phyloP scores from a whole-genome alignment of 768 basidiomycete genomes.

The Tephrocybe sp. region DNA sequence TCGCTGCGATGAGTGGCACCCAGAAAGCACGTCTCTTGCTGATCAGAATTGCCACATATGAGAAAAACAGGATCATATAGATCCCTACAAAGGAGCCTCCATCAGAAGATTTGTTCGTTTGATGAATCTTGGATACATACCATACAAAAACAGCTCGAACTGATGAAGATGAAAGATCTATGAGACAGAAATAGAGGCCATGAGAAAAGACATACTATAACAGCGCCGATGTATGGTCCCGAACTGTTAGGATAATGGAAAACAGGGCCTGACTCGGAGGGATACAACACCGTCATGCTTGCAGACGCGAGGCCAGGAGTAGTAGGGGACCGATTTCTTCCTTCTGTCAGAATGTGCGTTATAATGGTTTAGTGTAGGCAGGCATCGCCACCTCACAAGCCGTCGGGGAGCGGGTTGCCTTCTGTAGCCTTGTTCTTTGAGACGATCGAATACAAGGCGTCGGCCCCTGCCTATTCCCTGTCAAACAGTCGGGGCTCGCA shows the following conservation, averaged over 20 bases:
- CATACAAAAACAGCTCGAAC: conserved; percentile 21
- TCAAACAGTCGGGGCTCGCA: conserved; percentile 1
- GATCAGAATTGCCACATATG: conserved; percentile 7
- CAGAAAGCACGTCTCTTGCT: conserved; percentile 3
- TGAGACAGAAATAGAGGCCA: background rate
- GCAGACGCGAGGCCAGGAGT: background rate
- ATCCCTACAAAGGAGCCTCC: conserved; percentile 11
- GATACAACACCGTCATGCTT: conserved; percentile 11
- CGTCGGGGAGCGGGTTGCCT: conserved; percentile 2
- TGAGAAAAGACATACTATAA: conserved; percentile 2
- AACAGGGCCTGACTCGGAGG: conserved; percentile 7
- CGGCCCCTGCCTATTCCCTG: background rate
- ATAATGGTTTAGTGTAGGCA: background rate
- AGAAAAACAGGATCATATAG: conserved; percentile 11
- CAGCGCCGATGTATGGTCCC: conserved; percentile 13
- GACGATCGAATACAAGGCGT: background rate
- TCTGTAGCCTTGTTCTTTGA: conserved; percentile 6
- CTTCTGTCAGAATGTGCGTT: background rate
- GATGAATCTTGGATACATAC: conserved; percentile 2
- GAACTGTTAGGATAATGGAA: conserved; percentile 1
- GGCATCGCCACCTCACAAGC: background rate
- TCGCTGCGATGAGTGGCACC: conserved; percentile 5
- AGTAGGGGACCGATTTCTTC: background rate
- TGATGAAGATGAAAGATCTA: background rate
- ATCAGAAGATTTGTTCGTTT: background rate